phyloP scores from a whole-genome alignment of 1,139 yeast genomes.

The Scheffersomyces segobiensis region DNA sequence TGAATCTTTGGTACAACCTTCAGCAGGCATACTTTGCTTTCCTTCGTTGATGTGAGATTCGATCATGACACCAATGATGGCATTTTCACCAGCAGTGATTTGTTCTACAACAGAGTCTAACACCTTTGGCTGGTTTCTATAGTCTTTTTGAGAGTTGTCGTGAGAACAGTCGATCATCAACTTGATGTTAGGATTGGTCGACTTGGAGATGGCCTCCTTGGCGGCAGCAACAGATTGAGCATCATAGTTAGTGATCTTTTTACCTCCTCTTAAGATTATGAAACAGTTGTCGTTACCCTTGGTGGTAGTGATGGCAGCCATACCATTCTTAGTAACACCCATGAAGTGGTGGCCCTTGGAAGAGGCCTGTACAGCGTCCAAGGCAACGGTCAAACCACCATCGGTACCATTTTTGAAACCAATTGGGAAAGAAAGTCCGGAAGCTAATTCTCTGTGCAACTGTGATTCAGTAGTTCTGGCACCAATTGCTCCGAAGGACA shows the following conservation, averaged over 20 bases:
- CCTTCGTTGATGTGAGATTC: constrained; percentile 94
- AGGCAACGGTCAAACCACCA: constrained; percentile 87
- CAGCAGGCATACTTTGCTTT: constrained; percentile 74
- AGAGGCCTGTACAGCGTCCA: constrained; percentile 93
- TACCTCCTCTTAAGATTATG: constrained; percentile 94
- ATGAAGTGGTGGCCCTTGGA: constrained; percentile 91
- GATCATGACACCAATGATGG: constrained; percentile 91
- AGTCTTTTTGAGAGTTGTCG: constrained; percentile 90
- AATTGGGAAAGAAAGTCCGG: constrained; percentile 94
- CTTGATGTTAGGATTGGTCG: background rate
- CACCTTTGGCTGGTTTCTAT: constrained; percentile 89
- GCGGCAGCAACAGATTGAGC: constrained; percentile 70
- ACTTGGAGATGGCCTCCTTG: constrained; percentile 42
- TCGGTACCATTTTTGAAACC: constrained; percentile 98
- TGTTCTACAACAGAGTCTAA: constrained; percentile 78
- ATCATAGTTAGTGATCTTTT: constrained; percentile 87
- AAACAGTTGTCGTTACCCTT: constrained; percentile 92
- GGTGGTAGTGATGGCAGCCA: constrained; percentile 93
- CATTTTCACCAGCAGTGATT: constrained; percentile 74
- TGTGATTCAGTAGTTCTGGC: constrained; percentile 98
- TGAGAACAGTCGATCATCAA: constrained; percentile 95
- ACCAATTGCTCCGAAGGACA: constrained; percentile 95
- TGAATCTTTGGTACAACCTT: constrained; percentile 56
- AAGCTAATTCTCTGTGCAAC: constrained; percentile 92
- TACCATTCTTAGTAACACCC: constrained; percentile 87